Percentiles rank a stretch among this genome's conserved stretches.
These are phyloP conservation scores for Bruguiera sexangula DNA, from an alignment of 345 rosid species.

Conservation along the genomic window DNA sequence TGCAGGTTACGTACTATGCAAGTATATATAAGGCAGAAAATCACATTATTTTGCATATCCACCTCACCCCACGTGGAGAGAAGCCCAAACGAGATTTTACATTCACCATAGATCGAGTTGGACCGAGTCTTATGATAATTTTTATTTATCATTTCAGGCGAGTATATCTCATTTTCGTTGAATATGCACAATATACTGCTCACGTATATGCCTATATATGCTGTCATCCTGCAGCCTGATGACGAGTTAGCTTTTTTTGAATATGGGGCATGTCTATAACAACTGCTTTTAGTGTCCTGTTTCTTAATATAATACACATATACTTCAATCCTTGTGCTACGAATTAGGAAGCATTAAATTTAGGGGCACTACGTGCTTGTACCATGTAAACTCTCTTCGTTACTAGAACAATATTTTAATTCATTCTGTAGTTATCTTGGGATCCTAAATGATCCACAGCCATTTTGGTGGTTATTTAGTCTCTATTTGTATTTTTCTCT, in stretches of 20 bases:
- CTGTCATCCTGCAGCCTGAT: too few relatives aligned
- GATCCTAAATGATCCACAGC: too few relatives aligned
- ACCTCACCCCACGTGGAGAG: not conserved
- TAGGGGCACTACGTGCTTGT: too few relatives aligned
- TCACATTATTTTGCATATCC: not conserved
- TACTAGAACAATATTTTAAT: not conserved
- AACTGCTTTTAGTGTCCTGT: not conserved
- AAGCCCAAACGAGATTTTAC: too few relatives aligned
- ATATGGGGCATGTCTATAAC: too few relatives aligned
- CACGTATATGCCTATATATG: too few relatives aligned
- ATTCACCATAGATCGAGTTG: too few relatives aligned
- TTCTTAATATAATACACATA: too few relatives aligned
- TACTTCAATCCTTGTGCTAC: too few relatives aligned
- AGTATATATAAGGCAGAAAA: not conserved
- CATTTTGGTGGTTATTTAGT: too few relatives aligned
- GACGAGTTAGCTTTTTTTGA: too few relatives aligned
- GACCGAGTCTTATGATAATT: not conserved
- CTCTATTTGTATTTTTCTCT: not conserved
- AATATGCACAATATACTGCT: not conserved
- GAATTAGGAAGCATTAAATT: not conserved
- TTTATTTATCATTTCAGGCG: not conserved
- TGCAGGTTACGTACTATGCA: not conserved
- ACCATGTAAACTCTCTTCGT: not conserved
- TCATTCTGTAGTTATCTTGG: not conserved
- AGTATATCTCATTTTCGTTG: not conserved